A percentile compares a stretch with the other conserved stretches of the same genome.
Conservation (phyloP, 177 flowering plant genomes). For the Vitis hybrid region DNA sequence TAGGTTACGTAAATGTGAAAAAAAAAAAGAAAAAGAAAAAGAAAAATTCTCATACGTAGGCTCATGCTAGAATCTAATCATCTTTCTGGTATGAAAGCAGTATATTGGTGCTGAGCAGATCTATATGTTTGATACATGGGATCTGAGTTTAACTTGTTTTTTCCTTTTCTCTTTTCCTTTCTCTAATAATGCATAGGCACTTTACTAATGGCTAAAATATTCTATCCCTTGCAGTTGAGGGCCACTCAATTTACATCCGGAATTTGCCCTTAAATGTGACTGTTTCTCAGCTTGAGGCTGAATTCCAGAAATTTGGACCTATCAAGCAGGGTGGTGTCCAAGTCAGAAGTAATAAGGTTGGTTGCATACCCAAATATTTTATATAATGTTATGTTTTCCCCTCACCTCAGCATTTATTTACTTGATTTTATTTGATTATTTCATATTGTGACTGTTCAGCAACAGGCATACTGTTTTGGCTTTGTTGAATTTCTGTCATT, state of each 20-base stretch:
- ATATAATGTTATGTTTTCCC: not conserved
- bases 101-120: not conserved
- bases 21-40: not conserved
- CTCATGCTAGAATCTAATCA: not conserved
- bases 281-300: conserved; percentile 54
- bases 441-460: conserved; percentile 31
- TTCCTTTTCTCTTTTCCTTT: not conserved
- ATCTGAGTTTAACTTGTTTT: not conserved
- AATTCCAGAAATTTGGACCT: conserved; percentile 74
- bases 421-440: not conserved
- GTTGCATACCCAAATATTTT: not conserved
- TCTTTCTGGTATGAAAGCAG: not conserved
- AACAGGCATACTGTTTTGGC: conserved; percentile 72
- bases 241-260: conserved; percentile 64
- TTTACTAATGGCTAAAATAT: not conserved
- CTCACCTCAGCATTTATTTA: not conserved
- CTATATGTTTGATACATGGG: not conserved
- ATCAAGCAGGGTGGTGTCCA: conserved; percentile 75
- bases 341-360: conserved; percentile 81
- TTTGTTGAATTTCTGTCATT: conserved; percentile 72
- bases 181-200: not conserved
- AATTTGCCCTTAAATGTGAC: conserved; percentile 56
- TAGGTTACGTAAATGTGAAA: not conserved
- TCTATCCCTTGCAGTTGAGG: conserved; percentile 49
- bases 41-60: too few relatives aligned